Base-by-base conservation (phyloP, 1,284 basidiomycete genomes). In the Cryptococcus floricola region DNA sequence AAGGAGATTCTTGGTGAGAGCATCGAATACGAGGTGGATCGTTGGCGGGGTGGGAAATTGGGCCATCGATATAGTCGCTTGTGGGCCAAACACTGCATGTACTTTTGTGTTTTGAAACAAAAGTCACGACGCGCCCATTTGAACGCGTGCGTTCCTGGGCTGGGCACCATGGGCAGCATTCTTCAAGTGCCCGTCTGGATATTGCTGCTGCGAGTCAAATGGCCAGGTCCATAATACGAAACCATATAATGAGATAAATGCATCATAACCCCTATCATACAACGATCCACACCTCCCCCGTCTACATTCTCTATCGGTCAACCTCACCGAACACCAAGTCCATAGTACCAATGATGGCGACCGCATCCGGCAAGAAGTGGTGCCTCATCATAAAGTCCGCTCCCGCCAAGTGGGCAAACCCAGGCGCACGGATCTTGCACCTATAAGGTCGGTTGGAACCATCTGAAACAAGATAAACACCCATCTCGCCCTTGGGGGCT, bases 401-500 rank as follows among this genome's bases (percentile, higher is more conserved):
- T 39, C 91, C 92, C 49, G 89, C 90, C 64, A 95, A 81, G 77
- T 95, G 92, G 37, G 92, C 90, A 68, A 96, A 97, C 10, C 92
- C 90, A 50, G 91, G 91, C 13, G 91, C 91, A 66, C 91, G 89
- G 65, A 96, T 96, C 79, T 89, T 91, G 81, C 93, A 96, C 70
- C 89, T 82, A 78, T 97, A 97, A 18, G 92, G 92, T 39, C 92
- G 83, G 79, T 95, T 93, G 14, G 88, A 84, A 55, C 92, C 91
- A 76, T 95, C 92, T 25, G 91, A 94, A 59, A 96, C 91, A 53
- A 96, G 85, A 79, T 92, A 96, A 53, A 97, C 93, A 63, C 83
- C 92, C 94, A 98, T 98, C 80, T 98, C 93, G 60, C 94, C 94
- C 81, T 98, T 98, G 55, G 94, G 95, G 18, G 95, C 95, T 79